Evolutionary conservation across 2,329 filamentous ascomycete genomes (phyloP).

Genomic region (Claviceps sp.): DNA sequence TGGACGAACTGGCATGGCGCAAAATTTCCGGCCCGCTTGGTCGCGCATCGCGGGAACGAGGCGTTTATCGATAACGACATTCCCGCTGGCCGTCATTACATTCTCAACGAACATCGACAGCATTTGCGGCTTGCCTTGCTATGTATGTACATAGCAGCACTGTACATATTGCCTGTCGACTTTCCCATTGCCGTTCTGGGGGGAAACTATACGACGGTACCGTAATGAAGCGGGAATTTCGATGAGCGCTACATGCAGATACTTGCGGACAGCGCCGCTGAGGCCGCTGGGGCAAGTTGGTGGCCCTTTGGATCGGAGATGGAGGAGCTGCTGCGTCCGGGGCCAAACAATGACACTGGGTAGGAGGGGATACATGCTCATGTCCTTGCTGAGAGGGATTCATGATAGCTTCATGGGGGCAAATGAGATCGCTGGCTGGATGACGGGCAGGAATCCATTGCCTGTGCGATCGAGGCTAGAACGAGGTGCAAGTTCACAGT

Average conservation of each 20-base stretch:
- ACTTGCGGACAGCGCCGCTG: constrained; percentile 8
- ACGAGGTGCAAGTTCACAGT: not conserved
- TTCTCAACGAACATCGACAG: not conserved
- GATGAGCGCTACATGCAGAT: constrained; percentile 10
- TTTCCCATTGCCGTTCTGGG: not conserved
- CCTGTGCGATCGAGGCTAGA: not conserved
- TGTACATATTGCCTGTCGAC: not conserved
- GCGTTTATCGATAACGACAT: constrained; percentile 6
- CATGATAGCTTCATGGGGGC: constrained; percentile 8
- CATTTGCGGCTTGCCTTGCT: not conserved
- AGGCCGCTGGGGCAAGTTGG: constrained; percentile 4
- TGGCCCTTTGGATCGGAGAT: not conserved
- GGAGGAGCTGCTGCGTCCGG: not conserved
- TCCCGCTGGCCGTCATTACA: not conserved
- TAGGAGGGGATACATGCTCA: constrained; percentile 6
- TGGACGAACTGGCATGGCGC: constrained; percentile 5
- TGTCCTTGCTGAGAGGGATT: constrained; percentile 7
- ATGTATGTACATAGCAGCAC: not conserved
- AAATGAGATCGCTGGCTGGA: constrained; percentile 7
- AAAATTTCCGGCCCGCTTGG: constrained; percentile 11
- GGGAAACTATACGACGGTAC: not conserved
- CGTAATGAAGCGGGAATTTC: constrained; percentile 8
- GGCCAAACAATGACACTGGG: not conserved
- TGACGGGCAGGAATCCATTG: constrained; percentile 3
- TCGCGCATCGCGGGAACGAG: not conserved